Evolutionary conservation across 2,329 filamentous ascomycete genomes (phyloP).

Genomic region (Fusarium denticulatum): DNA sequence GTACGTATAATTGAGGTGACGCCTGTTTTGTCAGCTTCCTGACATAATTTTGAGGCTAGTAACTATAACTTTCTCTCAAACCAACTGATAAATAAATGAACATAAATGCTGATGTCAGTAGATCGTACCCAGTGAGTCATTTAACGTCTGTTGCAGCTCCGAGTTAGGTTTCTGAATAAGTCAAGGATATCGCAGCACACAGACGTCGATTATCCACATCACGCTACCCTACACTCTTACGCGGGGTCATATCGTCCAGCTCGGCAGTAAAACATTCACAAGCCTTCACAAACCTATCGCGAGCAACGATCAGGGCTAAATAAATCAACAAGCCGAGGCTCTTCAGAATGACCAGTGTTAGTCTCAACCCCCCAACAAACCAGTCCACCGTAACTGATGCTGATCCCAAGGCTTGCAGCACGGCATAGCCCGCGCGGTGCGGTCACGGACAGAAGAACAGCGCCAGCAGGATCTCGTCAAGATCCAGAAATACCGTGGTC

Average conservation of each 20-base stretch:
- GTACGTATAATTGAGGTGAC: too few relatives aligned
- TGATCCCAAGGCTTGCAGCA: slow-evolving; percentile 66
- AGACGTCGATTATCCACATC: neutral
- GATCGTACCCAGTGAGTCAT: neutral
- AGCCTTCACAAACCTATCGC: neutral
- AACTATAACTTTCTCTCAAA: neutral
- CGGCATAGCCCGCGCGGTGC: slow-evolving; percentile 77
- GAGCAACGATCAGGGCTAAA: neutral
- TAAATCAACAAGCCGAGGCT: neutral
- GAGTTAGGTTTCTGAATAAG: neutral
- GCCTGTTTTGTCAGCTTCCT: neutral
- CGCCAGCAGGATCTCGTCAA: slow-evolving; percentile 76
- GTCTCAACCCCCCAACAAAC: neutral
- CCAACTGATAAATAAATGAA: neutral
- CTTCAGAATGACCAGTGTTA: slow-evolving; percentile 40
- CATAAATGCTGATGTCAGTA: neutral
- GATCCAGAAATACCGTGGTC: slow-evolving; percentile 77
- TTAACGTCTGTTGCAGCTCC: neutral
- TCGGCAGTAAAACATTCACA: slow-evolving; percentile 1
- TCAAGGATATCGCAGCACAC: neutral
- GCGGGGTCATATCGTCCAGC: slow-evolving; percentile 3
- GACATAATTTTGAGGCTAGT: neutral
- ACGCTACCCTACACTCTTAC: slow-evolving; percentile 23
- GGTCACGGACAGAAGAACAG: slow-evolving; percentile 73
- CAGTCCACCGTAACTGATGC: slow-evolving; percentile 36